Conservation (phyloP, 2,329 filamentous ascomycete genomes). For the Hymenoscyphus repandus region DNA sequence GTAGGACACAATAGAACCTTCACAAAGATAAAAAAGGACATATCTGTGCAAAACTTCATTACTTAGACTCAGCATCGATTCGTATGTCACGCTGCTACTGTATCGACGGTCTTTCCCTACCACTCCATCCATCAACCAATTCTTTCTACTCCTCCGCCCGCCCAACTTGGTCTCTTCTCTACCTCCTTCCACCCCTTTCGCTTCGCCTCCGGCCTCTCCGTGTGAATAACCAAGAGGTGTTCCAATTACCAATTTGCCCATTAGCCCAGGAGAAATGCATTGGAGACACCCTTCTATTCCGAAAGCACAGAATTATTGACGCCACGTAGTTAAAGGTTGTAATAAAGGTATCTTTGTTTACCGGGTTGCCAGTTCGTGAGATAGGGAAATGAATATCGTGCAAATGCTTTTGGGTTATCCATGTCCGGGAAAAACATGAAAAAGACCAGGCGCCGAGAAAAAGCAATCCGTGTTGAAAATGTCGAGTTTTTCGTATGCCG, state of each 20-base stretch:
- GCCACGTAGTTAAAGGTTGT: conserved; percentile 27
- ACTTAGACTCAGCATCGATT: conserved; percentile 24
- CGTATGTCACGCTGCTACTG: conserved; percentile 23
- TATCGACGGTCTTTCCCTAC: conserved; percentile 23
- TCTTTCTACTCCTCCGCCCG: conserved; percentile 22
- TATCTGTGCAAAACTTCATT: conserved; percentile 8
- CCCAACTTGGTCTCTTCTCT: conserved; percentile 20
- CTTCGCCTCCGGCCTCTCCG: conserved; percentile 26
- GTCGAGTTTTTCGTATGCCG: conserved; percentile 25
- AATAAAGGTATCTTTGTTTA: conserved; percentile 25
- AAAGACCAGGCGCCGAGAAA: conserved; percentile 30
- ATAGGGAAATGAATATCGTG: conserved; percentile 31
- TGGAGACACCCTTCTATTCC: conserved; percentile 10
- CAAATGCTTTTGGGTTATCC: conserved; percentile 26
- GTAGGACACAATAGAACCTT: neutral
- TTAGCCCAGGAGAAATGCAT: conserved; percentile 10
- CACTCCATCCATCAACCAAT: conserved; percentile 23
- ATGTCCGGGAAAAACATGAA: conserved; percentile 23
- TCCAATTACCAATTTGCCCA: conserved; percentile 2
- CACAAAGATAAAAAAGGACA: conserved; percentile 3
- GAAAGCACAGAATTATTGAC: conserved; percentile 24
- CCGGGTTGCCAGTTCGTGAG: conserved; percentile 31
- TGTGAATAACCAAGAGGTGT: conserved; percentile 15
- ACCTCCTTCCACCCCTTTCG: conserved; percentile 27
- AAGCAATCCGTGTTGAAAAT: conserved; percentile 25